Base-by-base conservation (phyloP, 2,329 filamentous ascomycete genomes). In the Thielaviopsis populi region DNA sequence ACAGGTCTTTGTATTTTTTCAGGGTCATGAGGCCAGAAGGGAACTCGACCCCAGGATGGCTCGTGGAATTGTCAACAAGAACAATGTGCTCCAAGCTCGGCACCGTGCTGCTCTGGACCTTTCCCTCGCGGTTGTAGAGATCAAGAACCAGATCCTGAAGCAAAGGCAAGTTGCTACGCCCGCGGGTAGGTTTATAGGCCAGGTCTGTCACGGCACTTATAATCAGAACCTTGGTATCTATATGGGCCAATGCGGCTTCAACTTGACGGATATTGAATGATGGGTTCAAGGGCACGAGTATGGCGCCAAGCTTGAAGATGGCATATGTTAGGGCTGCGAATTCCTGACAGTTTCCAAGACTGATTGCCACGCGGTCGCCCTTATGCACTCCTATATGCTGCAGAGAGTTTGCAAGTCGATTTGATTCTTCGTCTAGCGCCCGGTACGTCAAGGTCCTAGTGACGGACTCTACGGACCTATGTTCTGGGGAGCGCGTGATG, bases 201-300 rank as follows among this genome's bases (percentile, higher is more conserved):
- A 95, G 77, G 68, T 95, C 92, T 3, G 91, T 94, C 68, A 96
- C 90, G 3, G 88, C 83, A n/a, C 87, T 88, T 61, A 96, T 87
- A 66, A 99, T 80, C 59, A 97, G 79, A 68, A 94, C 81, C 59
- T 83, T 80, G 13, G 84, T 85, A 7, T 78, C 79, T 0, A 99
- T 81, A 70, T 95, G 91, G 8, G 80, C 80, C 33, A 97, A 77
- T 0, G 91, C 92, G 2, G 89, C 82, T 4, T 83, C 78, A 8
- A 97, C 84, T 76, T 97, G 94, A 4, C 77, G 73, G 2, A 83
- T 79, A 69, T 90, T 95, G 78, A 97, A 97, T 1, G 84, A 86
- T 22, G 91, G 92, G 72, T 99, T 97, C 27, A 97, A 76, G 0
- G 92, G 94, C n/a, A 95, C 91, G 67, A 97, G 78, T 61, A 97